Base-by-base conservation (phyloP, 2,329 filamentous ascomycete genomes). In the Fusarium coffeatum region DNA sequence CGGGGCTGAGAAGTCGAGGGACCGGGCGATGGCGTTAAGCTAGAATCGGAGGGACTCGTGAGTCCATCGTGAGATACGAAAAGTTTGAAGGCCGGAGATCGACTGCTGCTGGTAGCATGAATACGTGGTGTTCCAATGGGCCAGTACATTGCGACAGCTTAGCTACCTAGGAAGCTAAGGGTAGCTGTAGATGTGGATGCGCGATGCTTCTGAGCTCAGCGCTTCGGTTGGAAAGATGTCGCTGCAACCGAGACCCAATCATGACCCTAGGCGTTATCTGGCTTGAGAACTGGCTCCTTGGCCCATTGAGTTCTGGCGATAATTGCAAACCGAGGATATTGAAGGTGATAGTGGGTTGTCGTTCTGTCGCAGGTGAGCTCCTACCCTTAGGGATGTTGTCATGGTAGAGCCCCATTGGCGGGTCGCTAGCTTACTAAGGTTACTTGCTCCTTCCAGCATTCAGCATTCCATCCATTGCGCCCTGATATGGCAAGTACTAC, bases 101-200 rank as follows among this genome's bases (percentile, higher is more conserved):
- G 85, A 77, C 87, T 88, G 82, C 89, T 92, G 83, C 86, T 92
- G 74, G 92, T 92, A 77, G 92, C 90, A 84, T 93, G 95, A 79
- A 94, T 90, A 79, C 90, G 90, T 78, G 93, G 92, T 79, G 92
- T 92, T 80, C 92, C 93, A 80, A 94, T 88, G 77, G 93, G 93
- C 93, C 93, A 97, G 87, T 97, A 97, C 93, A 96, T 97, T 85
- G 83, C 85, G 78, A 62, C 66, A 64, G 71, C 68, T 69, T 71
- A 71, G 68, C 73, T 71, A 71, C 66, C 73, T 71, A 72, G 68
- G 73, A 71, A 74, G 72, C 68, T 65, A 64, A 64, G 60, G 66
- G 68, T 43, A 64, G 57, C 61, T 49, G 48, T 42, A 59, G 55
- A 27, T 60, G 54, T 59, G 55, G 68, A 55, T 68, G 58, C 62